Conservation (phyloP, 176 grass and related monocot genomes). For the Cenchrus purpureus region DNA sequence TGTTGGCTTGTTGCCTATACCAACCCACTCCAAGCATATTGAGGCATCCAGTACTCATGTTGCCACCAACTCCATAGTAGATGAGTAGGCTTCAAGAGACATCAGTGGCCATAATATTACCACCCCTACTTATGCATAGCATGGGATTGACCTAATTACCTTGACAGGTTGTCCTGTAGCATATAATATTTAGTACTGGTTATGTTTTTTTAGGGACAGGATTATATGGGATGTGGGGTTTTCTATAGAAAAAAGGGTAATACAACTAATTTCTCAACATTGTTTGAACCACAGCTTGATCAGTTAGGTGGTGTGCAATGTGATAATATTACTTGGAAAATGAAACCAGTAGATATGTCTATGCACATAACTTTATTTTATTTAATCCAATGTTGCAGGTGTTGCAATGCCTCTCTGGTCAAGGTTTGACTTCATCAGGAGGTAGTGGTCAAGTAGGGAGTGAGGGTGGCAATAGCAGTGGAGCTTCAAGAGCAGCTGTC, state of each 20-base stretch:
- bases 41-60: background rate
- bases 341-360: background rate
- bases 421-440: constrained; percentile 82
- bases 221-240: constrained; percentile 1
- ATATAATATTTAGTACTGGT: constrained; percentile 16
- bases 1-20: background rate
- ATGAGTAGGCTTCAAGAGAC: constrained; percentile 7
- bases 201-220: background rate
- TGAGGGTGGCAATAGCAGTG: constrained; percentile 75
- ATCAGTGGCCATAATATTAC: background rate
- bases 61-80: background rate
- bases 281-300: background rate
- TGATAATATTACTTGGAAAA: constrained; percentile 22
- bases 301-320: constrained; percentile 14
- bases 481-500: constrained; percentile 75
- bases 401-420: constrained; percentile 74
- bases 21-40: background rate
- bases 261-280: background rate
- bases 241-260: background rate
- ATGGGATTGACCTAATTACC: constrained; percentile 5
- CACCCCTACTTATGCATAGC: background rate
- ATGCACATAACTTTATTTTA: constrained; percentile 3
- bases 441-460: constrained; percentile 60
- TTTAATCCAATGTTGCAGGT: constrained; percentile 47
- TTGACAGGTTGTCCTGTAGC: background rate